Conservation (phyloP, 2,329 filamentous ascomycete genomes). For the Xylaria sp. region DNA sequence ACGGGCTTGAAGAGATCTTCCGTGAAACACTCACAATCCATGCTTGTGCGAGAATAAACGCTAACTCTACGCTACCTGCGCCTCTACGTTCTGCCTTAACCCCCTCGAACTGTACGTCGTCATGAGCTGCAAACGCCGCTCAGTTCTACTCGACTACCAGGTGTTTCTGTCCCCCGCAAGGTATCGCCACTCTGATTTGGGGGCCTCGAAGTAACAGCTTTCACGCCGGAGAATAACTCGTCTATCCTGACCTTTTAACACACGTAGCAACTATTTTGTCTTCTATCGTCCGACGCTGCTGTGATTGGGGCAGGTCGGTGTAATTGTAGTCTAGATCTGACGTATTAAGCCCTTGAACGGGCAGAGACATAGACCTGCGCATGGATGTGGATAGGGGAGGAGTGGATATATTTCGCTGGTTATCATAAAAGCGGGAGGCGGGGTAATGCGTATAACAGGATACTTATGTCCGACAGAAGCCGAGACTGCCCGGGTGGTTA, state of each 20-base stretch:
- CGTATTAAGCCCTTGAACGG: background rate
- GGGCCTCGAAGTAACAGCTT: conserved; percentile 22
- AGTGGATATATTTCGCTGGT: no score
- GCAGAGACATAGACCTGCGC: background rate
- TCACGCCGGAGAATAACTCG: conserved; percentile 25
- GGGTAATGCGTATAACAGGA: background rate
- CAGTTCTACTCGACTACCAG: no score
- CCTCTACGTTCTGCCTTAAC: no score
- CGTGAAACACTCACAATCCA: no score
- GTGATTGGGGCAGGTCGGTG: background rate
- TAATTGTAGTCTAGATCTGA: background rate
- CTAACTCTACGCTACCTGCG: no score
- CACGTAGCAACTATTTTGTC: conserved; percentile 11
- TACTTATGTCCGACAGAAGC: no score
- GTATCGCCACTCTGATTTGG: conserved; percentile 25
- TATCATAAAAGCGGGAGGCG: no score
- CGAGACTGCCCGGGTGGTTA: no score
- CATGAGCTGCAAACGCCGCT: no score
- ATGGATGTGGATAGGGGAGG: background rate
- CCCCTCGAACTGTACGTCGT: no score
- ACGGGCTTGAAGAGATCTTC: no score
- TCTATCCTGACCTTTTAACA: conserved; percentile 17
- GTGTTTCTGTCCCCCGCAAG: conserved; percentile 16
- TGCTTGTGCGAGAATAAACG: no score
- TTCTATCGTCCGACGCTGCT: conserved; percentile 11